A percentile compares a stretch with the other conserved stretches of the same genome.
phyloP scores from a whole-genome alignment of 2,329 filamentous ascomycete genomes.

The Leptographium radiaticola region DNA sequence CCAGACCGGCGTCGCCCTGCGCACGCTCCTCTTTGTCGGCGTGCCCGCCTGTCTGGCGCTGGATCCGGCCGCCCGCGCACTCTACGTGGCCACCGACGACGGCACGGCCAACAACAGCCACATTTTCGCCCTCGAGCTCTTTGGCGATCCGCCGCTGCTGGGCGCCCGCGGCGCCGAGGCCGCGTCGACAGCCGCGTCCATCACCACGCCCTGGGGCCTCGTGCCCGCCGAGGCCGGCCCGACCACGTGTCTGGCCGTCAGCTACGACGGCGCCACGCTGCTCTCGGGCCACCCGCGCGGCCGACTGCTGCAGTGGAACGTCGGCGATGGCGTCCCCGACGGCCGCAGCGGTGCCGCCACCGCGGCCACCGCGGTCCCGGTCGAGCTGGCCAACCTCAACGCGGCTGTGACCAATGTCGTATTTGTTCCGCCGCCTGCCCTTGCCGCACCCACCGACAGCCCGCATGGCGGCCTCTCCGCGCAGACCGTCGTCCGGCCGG shows the following conservation, averaged over 20 bases:
- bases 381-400: slow-evolving; percentile 58
- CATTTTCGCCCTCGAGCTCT: slow-evolving; percentile 66
- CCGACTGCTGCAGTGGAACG: slow-evolving; percentile 68
- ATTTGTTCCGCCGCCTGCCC: slow-evolving; percentile 50
- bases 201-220: slow-evolving; percentile 39
- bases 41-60: slow-evolving; percentile 59
- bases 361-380: slow-evolving; percentile 42
- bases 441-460: slow-evolving; percentile 22
- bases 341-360: neutral
- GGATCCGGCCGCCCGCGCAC: slow-evolving; percentile 71
- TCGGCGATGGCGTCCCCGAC: slow-evolving; percentile 34
- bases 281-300: slow-evolving; percentile 73
- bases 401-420: slow-evolving; percentile 70
- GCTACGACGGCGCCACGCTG: slow-evolving; percentile 69
- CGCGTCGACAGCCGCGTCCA: slow-evolving; percentile 44
- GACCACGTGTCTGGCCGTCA: slow-evolving; percentile 56
- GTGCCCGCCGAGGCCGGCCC: slow-evolving; percentile 52
- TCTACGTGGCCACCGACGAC: slow-evolving; percentile 71
- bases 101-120: neutral
- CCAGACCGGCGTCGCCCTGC: slow-evolving; percentile 58
- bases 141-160: slow-evolving; percentile 42
- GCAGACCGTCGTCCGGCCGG: slow-evolving; percentile 66
- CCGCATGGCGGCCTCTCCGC: slow-evolving; percentile 13
- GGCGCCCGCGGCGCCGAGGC: slow-evolving; percentile 34
- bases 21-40: slow-evolving; percentile 70